Evolutionary conservation across 148 eudicot species (phyloP).

Genomic region (Linanthus parryae): DNA sequence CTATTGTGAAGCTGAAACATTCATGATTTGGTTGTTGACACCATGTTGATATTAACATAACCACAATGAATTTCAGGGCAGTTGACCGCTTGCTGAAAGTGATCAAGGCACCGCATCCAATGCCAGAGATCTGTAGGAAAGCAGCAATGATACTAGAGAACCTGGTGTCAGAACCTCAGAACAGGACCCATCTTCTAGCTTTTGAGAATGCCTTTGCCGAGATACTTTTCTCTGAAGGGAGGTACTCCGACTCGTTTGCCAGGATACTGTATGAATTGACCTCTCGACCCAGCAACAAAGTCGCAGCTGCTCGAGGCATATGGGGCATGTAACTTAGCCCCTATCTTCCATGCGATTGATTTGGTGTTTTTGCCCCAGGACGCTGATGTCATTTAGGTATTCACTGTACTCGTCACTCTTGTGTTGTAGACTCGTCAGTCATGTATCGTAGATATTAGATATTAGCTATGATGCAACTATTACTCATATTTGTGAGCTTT

Average conservation of each 20-base stretch:
- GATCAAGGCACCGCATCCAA: conserved; percentile 77
- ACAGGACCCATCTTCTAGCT: conserved; percentile 62
- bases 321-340: conserved; percentile 71
- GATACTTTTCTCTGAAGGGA: conserved; percentile 78
- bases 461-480: too few relatives aligned
- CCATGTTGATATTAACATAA: too few relatives aligned
- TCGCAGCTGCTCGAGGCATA: conserved; percentile 66
- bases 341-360: background rate
- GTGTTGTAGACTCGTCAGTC: too few relatives aligned
- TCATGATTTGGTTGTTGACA: too few relatives aligned
- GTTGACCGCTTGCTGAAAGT: conserved; percentile 79
- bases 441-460: too few relatives aligned
- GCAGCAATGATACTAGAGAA: conserved; percentile 79
- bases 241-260: conserved; percentile 76
- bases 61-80: conserved; percentile 53
- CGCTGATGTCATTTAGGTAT: background rate
- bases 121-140: conserved; percentile 84
- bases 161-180: conserved; percentile 89
- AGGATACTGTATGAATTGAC: conserved; percentile 86
- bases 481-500: too few relatives aligned
- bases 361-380: background rate
- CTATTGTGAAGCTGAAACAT: too few relatives aligned
- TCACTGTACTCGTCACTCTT: too few relatives aligned
- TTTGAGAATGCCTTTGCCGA: conserved; percentile 90
- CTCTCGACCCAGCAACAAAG: conserved; percentile 69